Conservation (phyloP, 2,329 filamentous ascomycete species). For the Xylariomycetidae sp. region DNA sequence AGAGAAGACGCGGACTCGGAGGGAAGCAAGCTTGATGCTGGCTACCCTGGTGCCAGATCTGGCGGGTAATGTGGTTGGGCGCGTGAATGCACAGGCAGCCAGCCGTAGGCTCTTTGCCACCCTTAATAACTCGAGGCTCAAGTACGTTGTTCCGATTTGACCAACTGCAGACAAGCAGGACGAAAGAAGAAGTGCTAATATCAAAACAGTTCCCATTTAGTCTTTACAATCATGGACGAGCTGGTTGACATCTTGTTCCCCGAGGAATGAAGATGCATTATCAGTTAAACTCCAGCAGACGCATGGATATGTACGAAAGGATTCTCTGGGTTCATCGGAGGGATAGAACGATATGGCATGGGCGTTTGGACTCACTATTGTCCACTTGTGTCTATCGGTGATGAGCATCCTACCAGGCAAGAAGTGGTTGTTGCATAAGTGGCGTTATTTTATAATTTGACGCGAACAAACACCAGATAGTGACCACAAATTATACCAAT, state of each 20-base stretch:
- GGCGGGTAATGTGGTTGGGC: conserved; percentile 87
- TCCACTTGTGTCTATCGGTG: too few species aligned
- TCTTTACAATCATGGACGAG: conserved; percentile 69
- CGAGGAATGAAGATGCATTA: conserved; percentile 23
- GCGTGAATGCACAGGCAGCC: conserved; percentile 85
- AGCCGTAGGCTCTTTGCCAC: conserved; percentile 85
- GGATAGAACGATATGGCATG: too few species aligned
- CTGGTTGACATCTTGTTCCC: conserved; percentile 61
- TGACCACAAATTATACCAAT: too few species aligned
- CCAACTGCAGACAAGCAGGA: too few species aligned
- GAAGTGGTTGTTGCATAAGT: too few species aligned
- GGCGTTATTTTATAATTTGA: too few species aligned
- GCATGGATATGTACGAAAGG: too few species aligned
- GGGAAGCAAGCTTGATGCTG: conserved; percentile 84
- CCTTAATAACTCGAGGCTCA: conserved; percentile 84
- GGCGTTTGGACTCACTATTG: too few species aligned
- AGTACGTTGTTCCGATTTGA: conserved; percentile 53
- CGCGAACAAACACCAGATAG: too few species aligned
- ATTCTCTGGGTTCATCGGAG: too few species aligned
- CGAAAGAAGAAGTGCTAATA: conserved; percentile 12
- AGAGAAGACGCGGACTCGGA: conserved; percentile 76
- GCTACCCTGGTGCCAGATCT: conserved; percentile 87
- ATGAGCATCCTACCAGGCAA: too few species aligned
- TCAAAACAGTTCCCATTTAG: conserved; percentile 57
- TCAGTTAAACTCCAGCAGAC: too few species aligned